Conservation (phyloP, 345 rosid species). For the Hypericum perforatum region DNA sequence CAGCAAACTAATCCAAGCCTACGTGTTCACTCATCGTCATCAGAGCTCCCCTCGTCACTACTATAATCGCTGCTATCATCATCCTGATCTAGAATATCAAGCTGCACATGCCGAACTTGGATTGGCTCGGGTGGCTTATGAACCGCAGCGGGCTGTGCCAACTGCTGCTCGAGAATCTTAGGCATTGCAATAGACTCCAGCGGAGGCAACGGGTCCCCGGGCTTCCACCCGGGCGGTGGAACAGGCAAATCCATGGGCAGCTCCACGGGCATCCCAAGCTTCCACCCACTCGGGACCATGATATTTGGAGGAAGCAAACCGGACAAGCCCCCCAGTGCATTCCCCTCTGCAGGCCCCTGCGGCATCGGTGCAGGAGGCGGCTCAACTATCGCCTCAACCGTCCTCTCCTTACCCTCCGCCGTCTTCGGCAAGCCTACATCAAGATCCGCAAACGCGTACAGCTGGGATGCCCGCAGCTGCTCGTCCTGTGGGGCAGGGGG, state of each 20-base stretch:
- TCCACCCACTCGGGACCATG: conserved; percentile 78
- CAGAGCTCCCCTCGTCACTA: conserved; percentile 5
- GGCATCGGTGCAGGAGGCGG: conserved; percentile 24
- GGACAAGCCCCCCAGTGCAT: conserved; percentile 30
- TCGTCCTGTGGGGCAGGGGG: conserved; percentile 99
- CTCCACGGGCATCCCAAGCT: conserved; percentile 90
- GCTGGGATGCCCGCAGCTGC: conserved; percentile 90
- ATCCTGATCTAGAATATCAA: conserved; percentile 62
- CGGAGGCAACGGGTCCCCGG: conserved; percentile 77
- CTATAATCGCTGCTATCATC: conserved; percentile 67
- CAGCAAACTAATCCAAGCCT: too few species aligned
- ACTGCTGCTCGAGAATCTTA: conserved; percentile 35
- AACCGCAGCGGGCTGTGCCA: conserved; percentile 35
- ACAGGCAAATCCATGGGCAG: conserved; percentile 58
- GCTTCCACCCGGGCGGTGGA: conserved; percentile 93
- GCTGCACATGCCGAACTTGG: conserved; percentile 75
- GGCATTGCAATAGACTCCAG: conserved; percentile 47
- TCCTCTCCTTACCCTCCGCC: conserved; percentile 41
- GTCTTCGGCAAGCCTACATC: conserved; percentile 77
- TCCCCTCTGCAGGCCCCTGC: conserved; percentile 24
- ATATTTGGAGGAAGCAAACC: conserved; percentile 57
- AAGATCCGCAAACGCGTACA: conserved; percentile 69
- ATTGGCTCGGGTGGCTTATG: conserved; percentile 58
- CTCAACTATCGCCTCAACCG: conserved; percentile 60
- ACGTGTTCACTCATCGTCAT: background rate